Evolutionary conservation across 441 rosid species (phyloP), one percentile per base, ranked within the genome.

Genomic region (Eutrema salsugineum): DNA sequence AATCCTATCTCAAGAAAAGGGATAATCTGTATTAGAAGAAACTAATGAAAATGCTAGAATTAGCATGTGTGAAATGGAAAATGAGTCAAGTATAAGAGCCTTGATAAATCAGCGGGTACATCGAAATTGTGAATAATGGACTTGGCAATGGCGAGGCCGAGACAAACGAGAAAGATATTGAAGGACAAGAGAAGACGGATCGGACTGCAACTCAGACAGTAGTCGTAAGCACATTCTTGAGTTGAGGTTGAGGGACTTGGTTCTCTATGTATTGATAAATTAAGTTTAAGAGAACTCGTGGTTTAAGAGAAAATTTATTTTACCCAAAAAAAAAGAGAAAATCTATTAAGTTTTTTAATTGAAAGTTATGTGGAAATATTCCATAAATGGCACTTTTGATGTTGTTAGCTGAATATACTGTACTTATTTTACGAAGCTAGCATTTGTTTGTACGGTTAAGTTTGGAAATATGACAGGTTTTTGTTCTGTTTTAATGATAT

Each of bases 191-290:
- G 58, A 61, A 75, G 58, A 61, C 62, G 32, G 78, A 68, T n/a
- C n/a, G n/a, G n/a, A n/a, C 5, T 61, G 59, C 78, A 75, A 27
- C 61, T 53, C 1, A 61, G 58, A 75, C 73, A 75, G 5, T 68
- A 75, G 2, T 53, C 57, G 47, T 75, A 75, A 12, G 73, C 19
- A 53, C 78, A 75, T 44, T 62, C 70, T 61, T 61, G 74, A n/a
- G n/a, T n/a, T n/a, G n/a, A n/a, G n/a, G n/a, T n/a, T n/a, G n/a
- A 28, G 58, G 69, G 11, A 68, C 69, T 17, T 16, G 0, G 36
- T 68, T 75, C 49, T 38, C 57, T 51, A 42, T 27, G 51, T 75
- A 57, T 28, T 75, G 78, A 20, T n/a, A n/a, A n/a, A n/a, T n/a
- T n/a, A n/a, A n/a, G n/a, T n/a, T n/a, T n/a, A n/a, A n/a, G n/a